A percentile compares a stretch with the other conserved stretches of the same genome.
Conservation (phyloP, 164 flowering plant genomes). For the Liquidambar formosana region DNA sequence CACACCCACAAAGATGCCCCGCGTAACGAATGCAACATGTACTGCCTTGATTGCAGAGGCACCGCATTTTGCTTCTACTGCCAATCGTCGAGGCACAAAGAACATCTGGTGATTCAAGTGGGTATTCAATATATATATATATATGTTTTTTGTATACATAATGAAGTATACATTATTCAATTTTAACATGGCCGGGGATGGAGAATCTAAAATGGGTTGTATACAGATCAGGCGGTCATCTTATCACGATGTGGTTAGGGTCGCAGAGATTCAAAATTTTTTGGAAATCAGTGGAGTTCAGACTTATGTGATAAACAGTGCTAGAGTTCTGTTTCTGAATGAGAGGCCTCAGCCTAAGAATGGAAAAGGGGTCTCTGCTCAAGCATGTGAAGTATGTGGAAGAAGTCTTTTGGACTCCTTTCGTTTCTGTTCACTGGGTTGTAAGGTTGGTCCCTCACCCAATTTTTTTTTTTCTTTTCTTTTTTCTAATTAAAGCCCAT, state of each 20-base stretch:
- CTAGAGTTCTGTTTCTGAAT: slow-evolving; percentile 70
- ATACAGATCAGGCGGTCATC: slow-evolving; percentile 79
- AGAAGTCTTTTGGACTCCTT: slow-evolving; percentile 69
- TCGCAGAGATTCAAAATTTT: slow-evolving; percentile 55
- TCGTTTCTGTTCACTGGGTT: slow-evolving; percentile 80
- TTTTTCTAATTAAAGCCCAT: no score
- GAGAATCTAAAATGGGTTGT: no score
- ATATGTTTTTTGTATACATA: neutral
- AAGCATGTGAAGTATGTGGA: slow-evolving; percentile 65
- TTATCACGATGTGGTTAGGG: slow-evolving; percentile 82
- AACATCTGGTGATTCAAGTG: slow-evolving; percentile 75
- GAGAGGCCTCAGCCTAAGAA: slow-evolving; percentile 69
- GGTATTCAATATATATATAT: slow-evolving; percentile 4
- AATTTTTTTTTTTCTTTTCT: neutral
- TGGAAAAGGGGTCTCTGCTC: slow-evolving; percentile 54
- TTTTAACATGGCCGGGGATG: no score
- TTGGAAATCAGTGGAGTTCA: slow-evolving; percentile 72
- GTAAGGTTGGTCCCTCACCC: slow-evolving; percentile 49
- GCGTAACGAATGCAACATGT: slow-evolving; percentile 79
- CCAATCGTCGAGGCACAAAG: slow-evolving; percentile 54
- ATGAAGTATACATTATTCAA: no score
- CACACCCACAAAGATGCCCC: slow-evolving; percentile 53
- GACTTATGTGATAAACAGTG: slow-evolving; percentile 82
- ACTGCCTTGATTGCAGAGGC: slow-evolving; percentile 63
- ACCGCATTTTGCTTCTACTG: slow-evolving; percentile 74